These are phyloP conservation scores for Stemphylium beticola DNA, from an alignment of 2,329 filamentous ascomycete genomes.

Conservation along the genomic window DNA sequence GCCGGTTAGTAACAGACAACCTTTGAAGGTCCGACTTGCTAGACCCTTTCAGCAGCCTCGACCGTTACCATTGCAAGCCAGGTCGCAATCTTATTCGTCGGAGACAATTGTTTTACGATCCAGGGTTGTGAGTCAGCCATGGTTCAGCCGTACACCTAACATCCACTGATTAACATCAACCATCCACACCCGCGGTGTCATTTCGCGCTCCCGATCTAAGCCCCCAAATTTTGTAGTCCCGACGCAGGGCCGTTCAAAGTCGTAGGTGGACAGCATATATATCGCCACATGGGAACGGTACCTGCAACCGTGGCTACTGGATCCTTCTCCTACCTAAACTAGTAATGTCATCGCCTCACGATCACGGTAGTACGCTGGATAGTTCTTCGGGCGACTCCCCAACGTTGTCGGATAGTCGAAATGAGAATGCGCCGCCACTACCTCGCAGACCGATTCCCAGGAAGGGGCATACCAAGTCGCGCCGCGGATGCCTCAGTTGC, in stretches of 20 bases:
- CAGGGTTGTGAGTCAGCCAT: constrained; percentile 40
- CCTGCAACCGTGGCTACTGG: constrained; percentile 22
- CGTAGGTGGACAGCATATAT: constrained; percentile 31
- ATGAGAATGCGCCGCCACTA: constrained; percentile 26
- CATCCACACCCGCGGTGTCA: constrained; percentile 26
- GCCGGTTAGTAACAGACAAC: constrained; percentile 15
- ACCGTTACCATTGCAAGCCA: constrained; percentile 14
- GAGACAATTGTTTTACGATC: constrained; percentile 22
- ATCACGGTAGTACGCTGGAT: constrained; percentile 28
- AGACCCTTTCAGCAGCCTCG: constrained; percentile 14
- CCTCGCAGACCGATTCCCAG: constrained; percentile 50
- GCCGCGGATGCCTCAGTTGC: constrained; percentile 71
- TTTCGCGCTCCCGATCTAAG: constrained; percentile 39
- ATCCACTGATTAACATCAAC: constrained; percentile 31
- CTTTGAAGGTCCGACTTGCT: constrained; percentile 18
- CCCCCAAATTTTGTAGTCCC: constrained; percentile 34
- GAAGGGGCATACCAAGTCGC: constrained; percentile 70
- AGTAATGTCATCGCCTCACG: constrained; percentile 30
- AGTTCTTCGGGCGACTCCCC: constrained; percentile 44
- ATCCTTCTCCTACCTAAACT: constrained; percentile 20
- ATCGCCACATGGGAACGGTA: constrained; percentile 30
- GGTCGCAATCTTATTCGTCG: constrained; percentile 26
- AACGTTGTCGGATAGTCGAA: constrained; percentile 27
- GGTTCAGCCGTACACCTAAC: constrained; percentile 33
- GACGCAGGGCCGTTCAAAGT: constrained; percentile 20